Conservation (phyloP, 2,329 filamentous ascomycete genomes). For the Pyricularia grisea region DNA sequence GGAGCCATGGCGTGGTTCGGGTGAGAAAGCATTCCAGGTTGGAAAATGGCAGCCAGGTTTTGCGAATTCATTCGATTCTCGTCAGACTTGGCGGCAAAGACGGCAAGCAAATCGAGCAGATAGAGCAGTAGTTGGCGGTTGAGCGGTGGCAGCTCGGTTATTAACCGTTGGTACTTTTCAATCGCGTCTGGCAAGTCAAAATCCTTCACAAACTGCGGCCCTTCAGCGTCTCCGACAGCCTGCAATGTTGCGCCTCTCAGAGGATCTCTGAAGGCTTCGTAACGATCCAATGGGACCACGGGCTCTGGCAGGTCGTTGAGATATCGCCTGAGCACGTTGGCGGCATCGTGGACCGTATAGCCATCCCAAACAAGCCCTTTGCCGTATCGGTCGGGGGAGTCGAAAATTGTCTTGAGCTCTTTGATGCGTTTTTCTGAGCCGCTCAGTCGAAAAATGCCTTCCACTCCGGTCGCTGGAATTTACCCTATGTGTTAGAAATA, state of each 20-base stretch:
- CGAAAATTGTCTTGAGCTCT: constrained; percentile 83
- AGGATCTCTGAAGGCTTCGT: constrained; percentile 82
- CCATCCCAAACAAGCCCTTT: constrained; percentile 96
- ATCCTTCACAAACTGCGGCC: constrained; percentile 60
- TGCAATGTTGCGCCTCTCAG: constrained; percentile 64
- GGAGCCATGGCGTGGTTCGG: constrained; percentile 93
- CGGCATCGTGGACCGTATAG: constrained; percentile 96
- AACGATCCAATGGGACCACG: constrained; percentile 89
- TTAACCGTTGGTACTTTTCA: constrained; percentile 73
- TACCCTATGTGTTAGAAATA: background rate
- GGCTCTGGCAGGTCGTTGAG: constrained; percentile 94
- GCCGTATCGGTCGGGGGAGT: constrained; percentile 90
- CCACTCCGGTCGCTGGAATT: constrained; percentile 71
- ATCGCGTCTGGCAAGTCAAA: constrained; percentile 73
- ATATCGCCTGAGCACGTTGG: constrained; percentile 90
- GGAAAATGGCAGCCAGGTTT: constrained; percentile 94
- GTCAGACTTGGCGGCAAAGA: constrained; percentile 94
- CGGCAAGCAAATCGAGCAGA: constrained; percentile 88
- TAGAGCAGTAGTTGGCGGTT: constrained; percentile 93
- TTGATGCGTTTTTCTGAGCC: constrained; percentile 98
- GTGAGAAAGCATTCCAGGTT: constrained; percentile 91
- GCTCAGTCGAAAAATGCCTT: constrained; percentile 92
- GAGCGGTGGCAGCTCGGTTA: constrained; percentile 83
- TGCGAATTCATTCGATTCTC: constrained; percentile 93
- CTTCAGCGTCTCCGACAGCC: constrained; percentile 59